Evolutionary conservation across 75 land plant species (phyloP), one percentile per base, ranked within the genome.

Genomic region (Cupressus sempervirens): DNA sequence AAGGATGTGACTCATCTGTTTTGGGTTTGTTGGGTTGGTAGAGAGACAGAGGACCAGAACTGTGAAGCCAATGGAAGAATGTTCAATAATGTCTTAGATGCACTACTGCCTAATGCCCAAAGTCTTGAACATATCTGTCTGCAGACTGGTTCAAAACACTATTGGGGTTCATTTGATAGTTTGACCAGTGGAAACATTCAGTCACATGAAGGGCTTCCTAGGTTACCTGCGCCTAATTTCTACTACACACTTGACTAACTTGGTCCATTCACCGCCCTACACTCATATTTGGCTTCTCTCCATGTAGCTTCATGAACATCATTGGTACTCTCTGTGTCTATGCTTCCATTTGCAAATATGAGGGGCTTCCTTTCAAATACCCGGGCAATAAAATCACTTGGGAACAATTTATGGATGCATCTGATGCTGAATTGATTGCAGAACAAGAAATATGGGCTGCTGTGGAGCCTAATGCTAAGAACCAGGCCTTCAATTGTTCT

Each of bases 391-490:
- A 58, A 81, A 72, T 70, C 40, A 82, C 91, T 1, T 96, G 96
- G 94, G 94, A 95, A 23, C 85, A 91, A 41, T 90, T 86, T 83
- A 82, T 50, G 34, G 93, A 88, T 65, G 93, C 90, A 1, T 91
- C 99, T 11, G 99, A 95, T 77, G 97, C 94, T 0, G 94, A 94
- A 43, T 87, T 95, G 15, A 86, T 95, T 45, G 99, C 97, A 13
- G 97, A 95, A 87, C 98, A 96, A 18, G 93, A 96, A 82, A 93
- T 96, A 14, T 96, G 98, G 97, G 94, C 97, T 35, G 86, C 92
- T 10, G 88, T 89, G 15, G 92, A 93, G 13, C 92, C 93, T 7
- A 86, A 85, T 16, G 95, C 89, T 10, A 91, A 88, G 87, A 96
- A 96, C 83, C 95, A 96, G 76, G 94, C 93, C 4, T 91, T 38